Evolutionary conservation across 345 rosid species (phyloP), one percentile per base, ranked within the genome.

Genomic region (Corymbia maculata): DNA sequence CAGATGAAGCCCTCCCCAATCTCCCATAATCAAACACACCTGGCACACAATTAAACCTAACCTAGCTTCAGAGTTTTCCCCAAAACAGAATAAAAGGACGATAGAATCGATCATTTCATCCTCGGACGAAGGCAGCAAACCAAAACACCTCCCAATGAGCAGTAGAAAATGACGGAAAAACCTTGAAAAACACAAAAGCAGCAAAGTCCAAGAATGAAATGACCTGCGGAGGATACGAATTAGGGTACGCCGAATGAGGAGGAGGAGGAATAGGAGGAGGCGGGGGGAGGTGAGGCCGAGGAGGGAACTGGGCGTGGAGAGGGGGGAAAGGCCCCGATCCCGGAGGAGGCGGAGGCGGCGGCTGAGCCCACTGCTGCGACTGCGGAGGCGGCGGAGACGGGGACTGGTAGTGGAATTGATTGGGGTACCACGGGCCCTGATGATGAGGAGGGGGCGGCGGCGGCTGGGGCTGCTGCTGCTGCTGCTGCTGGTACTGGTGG

Each of bases 351-450:
- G 90, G 85, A 47, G 90, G 85, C 30, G 88, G 90, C 26, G 92
- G 94, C 70, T 90, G 91, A 28, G 94, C 89, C 97, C 97, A 93
- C 87, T 90, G 95, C 28, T 85, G 93, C 66, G 91, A 94, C 32
- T 89, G 93, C 36, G 95, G 96, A 6, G 95, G 94, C 11, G 97
- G 92, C 66, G 95, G 91, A 22, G 91, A 91, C 24, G 94, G 86
- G 44, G 93, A 92, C 19, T 90, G 94, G 89, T 92, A 92, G 53
- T 92, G 96, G 87, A 92, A 96, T 86, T 94, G 96, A 87, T 91
- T 91, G 85, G 95, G 12, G 91, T 90, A 92, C 97, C 97, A 95
- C 87, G 92, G 89, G 22, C 90, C 87, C 36, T 94, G 93, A 24
- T 87, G 85, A 4, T 86, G 93, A 5, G 85, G 91, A 16, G 80